Evolutionary conservation across 495 filamentous ascomycete species (phyloP).

Genomic region (Penicillium soppii): DNA sequence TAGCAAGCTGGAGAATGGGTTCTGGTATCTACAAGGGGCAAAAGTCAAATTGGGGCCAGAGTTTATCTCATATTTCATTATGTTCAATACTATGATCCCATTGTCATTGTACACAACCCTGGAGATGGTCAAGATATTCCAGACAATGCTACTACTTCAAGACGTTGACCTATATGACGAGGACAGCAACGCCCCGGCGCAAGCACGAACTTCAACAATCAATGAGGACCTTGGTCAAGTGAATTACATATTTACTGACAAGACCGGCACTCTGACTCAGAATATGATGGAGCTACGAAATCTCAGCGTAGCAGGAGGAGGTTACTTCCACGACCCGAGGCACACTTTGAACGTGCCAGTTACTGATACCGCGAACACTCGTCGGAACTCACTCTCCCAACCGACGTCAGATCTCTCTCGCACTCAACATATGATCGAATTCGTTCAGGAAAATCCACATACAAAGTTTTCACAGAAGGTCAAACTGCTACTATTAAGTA

Average conservation of each 20-base stretch:
- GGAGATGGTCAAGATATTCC: conserved; percentile 90
- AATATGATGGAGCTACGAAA: conserved; percentile 91
- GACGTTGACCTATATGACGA: conserved; percentile 94
- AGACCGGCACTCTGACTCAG: conserved; percentile 90
- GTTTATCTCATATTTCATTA: conserved; percentile 84
- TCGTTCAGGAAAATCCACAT: conserved; percentile 71
- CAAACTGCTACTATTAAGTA: conserved; percentile 74
- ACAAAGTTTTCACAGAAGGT: conserved; percentile 79
- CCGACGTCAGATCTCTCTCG: no score
- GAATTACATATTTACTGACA: conserved; percentile 91
- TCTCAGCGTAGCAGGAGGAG: no score
- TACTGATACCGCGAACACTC: no score
- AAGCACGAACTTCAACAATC: conserved; percentile 90
- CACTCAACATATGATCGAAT: conserved; percentile 76
- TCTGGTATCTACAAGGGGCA: conserved; percentile 73
- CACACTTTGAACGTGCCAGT: no score
- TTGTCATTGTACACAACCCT: conserved; percentile 92
- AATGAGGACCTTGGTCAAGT: conserved; percentile 88
- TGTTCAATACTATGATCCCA: conserved; percentile 95
- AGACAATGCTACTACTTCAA: conserved; percentile 78
- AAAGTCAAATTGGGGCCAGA: conserved; percentile 72
- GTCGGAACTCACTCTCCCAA: no score
- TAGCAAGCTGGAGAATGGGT: conserved; percentile 56
- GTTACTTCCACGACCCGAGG: no score
- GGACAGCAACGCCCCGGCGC: conserved; percentile 78